Evolutionary conservation across 2,329 filamentous ascomycete species (phyloP).

Genomic region (Sarocladiaceae sp.): DNA sequence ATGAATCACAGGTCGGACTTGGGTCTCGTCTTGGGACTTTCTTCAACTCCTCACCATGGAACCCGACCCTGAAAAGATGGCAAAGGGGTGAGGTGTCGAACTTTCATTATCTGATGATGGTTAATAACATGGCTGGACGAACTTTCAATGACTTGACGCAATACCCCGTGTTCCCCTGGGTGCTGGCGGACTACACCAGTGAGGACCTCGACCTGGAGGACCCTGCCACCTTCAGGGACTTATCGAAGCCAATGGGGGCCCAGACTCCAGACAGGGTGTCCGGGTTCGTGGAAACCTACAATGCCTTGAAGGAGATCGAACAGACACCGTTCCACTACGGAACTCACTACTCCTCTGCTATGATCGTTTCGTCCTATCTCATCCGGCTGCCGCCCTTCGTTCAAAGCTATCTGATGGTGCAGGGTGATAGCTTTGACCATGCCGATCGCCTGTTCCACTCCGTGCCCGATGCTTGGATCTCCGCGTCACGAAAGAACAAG

Average conservation of each 20-base stretch:
- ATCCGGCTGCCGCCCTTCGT: constrained; percentile 95
- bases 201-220: constrained; percentile 83
- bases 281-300: constrained; percentile 78
- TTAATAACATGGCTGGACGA: constrained; percentile 93
- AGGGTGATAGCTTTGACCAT: constrained; percentile 95
- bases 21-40: constrained; percentile 88
- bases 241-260: constrained; percentile 94
- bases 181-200: constrained; percentile 91
- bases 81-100: constrained; percentile 93
- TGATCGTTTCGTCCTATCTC: constrained; percentile 96
- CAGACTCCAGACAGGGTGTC: constrained; percentile 70
- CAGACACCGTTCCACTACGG: constrained; percentile 95
- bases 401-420: constrained; percentile 86
- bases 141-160: constrained; percentile 98
- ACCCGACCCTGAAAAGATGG: constrained; percentile 84
- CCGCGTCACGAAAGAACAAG: constrained; percentile 82
- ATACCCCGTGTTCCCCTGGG: constrained; percentile 97
- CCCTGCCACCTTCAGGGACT: constrained; percentile 78
- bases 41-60: constrained; percentile 76
- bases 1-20: constrained; percentile 56
- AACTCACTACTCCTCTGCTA: constrained; percentile 97
- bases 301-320: constrained; percentile 83
- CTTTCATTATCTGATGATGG: constrained; percentile 97
- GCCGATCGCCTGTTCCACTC: constrained; percentile 94
- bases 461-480: constrained; percentile 83